phyloP scores from a whole-genome alignment of 2,329 filamentous ascomycete genomes.

The Plenodomus lindquistii region DNA sequence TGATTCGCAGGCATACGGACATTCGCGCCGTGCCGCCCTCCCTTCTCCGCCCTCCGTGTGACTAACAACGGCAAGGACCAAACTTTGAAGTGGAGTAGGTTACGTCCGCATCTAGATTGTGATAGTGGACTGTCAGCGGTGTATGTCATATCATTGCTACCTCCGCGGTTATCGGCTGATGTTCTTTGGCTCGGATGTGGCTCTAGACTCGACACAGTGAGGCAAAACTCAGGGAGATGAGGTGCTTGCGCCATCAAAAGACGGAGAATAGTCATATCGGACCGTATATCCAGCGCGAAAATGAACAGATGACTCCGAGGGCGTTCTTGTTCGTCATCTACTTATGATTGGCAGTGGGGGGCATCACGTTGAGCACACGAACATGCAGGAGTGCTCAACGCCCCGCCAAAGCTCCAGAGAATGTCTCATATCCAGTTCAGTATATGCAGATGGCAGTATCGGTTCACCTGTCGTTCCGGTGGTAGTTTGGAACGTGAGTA shows the following conservation, averaged over 20 bases:
- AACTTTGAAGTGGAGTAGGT: slow-evolving; percentile 10
- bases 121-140: slow-evolving; percentile 7
- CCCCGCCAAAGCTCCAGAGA: neutral
- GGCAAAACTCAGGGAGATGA: slow-evolving; percentile 1
- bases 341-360: neutral
- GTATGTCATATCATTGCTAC: slow-evolving; percentile 9
- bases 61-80: slow-evolving; percentile 19
- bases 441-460: neutral
- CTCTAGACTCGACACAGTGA: neutral
- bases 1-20: slow-evolving; percentile 30
- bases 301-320: neutral
- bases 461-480: slow-evolving; percentile 1
- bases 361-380: neutral
- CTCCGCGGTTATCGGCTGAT: slow-evolving; percentile 17
- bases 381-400: neutral
- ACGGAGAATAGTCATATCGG: neutral
- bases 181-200: slow-evolving; percentile 7
- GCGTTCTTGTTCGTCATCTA: neutral
- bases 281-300: neutral
- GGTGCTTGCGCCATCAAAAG: neutral
- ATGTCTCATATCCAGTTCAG: neutral
- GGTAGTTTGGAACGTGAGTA: neutral
- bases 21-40: slow-evolving; percentile 37
- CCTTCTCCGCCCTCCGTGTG: slow-evolving; percentile 14
- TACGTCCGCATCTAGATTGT: slow-evolving; percentile 1